These are phyloP conservation scores for Cotoneaster glaucophyllus DNA, from an alignment of 306 rosid species.

Conservation along the genomic window DNA sequence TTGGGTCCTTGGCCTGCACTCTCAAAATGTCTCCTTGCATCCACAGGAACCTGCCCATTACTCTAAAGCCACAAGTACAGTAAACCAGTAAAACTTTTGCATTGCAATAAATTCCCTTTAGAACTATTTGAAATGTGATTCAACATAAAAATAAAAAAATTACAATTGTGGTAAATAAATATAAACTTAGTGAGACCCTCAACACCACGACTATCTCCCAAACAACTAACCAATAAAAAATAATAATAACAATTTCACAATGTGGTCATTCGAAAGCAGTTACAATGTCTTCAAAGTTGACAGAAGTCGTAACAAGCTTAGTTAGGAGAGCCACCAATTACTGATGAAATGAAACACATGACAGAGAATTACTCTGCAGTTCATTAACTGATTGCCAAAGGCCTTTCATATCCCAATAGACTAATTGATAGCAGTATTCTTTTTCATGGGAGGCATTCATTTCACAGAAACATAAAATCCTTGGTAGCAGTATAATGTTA, in stretches of 20 bases:
- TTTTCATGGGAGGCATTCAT: background rate
- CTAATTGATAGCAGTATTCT: background rate
- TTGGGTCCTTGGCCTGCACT: slow-evolving; percentile 48
- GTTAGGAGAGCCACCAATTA: background rate
- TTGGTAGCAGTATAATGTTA: background rate
- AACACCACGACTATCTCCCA: background rate
- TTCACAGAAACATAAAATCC: background rate
- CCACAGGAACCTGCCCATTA: slow-evolving; percentile 38
- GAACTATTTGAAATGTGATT: background rate
- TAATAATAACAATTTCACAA: background rate
- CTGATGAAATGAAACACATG: background rate
- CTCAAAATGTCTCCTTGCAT: slow-evolving; percentile 43
- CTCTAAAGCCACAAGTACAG: slow-evolving; percentile 45
- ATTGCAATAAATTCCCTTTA: background rate
- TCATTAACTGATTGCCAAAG: background rate
- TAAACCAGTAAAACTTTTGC: background rate
- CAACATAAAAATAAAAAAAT: background rate
- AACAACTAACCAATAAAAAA: background rate
- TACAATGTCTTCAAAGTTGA: background rate
- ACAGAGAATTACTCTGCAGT: background rate
- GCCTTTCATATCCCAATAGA: background rate
- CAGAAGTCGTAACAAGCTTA: background rate
- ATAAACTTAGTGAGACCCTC: background rate
- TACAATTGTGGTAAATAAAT: background rate
- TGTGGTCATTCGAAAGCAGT: background rate